Evolutionary conservation across 2,329 filamentous ascomycete genomes (phyloP).

Genomic region (Phialophora chinensis): DNA sequence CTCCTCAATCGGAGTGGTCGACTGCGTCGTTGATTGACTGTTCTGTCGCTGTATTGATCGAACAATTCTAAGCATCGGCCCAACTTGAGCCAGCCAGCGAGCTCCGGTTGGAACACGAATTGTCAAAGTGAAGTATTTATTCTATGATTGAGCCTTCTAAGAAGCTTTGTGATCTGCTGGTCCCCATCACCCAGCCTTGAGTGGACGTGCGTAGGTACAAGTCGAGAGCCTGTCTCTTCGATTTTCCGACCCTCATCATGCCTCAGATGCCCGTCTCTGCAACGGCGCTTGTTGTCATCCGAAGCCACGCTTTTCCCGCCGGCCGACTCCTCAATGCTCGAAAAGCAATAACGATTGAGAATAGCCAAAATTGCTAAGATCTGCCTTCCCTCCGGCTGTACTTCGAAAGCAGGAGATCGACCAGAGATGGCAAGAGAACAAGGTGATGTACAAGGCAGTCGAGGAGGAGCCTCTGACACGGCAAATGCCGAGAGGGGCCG

Average conservation of each 20-base stretch:
- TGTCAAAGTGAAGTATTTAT: constrained; percentile 7
- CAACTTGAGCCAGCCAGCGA: not conserved
- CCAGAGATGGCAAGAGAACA: constrained; percentile 25
- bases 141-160: constrained; percentile 22
- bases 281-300: constrained; percentile 14
- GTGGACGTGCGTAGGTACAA: constrained; percentile 16
- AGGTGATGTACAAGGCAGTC: constrained; percentile 30
- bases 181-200: constrained; percentile 11
- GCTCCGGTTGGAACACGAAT: not conserved
- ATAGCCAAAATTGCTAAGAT: constrained; percentile 33
- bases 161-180: constrained; percentile 23
- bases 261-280: constrained; percentile 15
- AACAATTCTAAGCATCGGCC: not conserved
- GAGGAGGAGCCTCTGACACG: constrained; percentile 1
- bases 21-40: not conserved
- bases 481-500: constrained; percentile 2
- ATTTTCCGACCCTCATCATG: constrained; percentile 14
- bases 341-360: constrained; percentile 22
- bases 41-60: not conserved
- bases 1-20: not conserved
- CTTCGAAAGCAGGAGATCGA: constrained; percentile 19
- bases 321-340: constrained; percentile 33
- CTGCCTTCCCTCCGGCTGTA: constrained; percentile 17
- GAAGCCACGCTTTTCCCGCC: constrained; percentile 28
- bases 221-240: constrained; percentile 28